A percentile compares a stretch with the other conserved stretches of the same genome.
phyloP scores from a whole-genome alignment of 208 protist genomes.

The Crithidia expoeki region DNA sequence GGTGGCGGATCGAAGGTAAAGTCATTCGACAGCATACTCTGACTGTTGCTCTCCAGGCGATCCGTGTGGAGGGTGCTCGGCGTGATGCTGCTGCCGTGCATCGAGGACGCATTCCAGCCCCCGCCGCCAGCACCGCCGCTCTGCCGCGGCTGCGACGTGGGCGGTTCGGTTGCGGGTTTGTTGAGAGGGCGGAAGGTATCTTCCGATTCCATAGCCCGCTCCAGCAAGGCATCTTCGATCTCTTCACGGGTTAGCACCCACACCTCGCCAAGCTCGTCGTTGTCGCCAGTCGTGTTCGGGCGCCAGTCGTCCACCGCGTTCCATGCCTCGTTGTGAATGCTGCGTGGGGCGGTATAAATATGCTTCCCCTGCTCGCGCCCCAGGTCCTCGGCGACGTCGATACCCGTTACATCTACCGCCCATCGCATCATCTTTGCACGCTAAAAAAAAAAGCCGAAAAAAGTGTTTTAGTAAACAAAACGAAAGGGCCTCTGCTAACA shows the following conservation, averaged over 20 bases:
- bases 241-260: constrained; percentile 50
- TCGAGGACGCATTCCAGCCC: background rate
- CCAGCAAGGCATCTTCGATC: constrained; percentile 37
- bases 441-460: constrained; percentile 14
- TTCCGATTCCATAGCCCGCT: constrained; percentile 22
- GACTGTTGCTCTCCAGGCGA: constrained; percentile 19
- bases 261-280: constrained; percentile 51
- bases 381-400: constrained; percentile 77
- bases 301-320: constrained; percentile 24
- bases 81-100: constrained; percentile 7
- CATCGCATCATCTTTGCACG: constrained; percentile 72
- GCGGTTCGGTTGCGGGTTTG: constrained; percentile 7
- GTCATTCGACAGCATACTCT: constrained; percentile 23
- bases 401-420: constrained; percentile 79
- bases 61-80: constrained; percentile 8
- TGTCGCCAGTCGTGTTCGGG: constrained; percentile 14
- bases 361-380: constrained; percentile 58
- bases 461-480: background rate
- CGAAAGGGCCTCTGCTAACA: background rate
- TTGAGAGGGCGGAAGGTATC: constrained; percentile 20
- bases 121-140: background rate
- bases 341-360: constrained; percentile 26
- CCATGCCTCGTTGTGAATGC: constrained; percentile 20
- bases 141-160: background rate
- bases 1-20: constrained; percentile 21